These are phyloP conservation scores for Elsinoe australis DNA, from an alignment of 2,329 filamentous ascomycete species.

Conservation along the genomic window DNA sequence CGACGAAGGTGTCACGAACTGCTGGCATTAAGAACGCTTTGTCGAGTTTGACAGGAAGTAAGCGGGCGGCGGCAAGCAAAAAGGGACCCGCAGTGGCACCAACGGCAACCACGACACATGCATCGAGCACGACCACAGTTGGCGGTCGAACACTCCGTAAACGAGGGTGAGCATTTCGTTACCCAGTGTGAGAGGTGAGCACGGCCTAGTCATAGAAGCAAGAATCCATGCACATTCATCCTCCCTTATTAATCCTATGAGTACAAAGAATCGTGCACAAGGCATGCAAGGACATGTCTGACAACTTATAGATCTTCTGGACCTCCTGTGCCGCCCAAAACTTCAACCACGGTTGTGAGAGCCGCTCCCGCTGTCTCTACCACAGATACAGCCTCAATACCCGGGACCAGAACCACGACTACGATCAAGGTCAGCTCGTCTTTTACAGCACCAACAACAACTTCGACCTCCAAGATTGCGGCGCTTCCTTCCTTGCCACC, in stretches of 20 bases:
- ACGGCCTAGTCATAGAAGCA: conserved; percentile 7
- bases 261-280: background rate
- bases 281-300: background rate
- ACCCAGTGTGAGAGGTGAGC: conserved; percentile 15
- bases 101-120: conserved; percentile 26
- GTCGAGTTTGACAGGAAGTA: conserved; percentile 43
- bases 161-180: conserved; percentile 18
- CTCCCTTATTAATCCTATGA: background rate
- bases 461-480: background rate
- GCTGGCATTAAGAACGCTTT: conserved; percentile 50
- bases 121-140: conserved; percentile 24
- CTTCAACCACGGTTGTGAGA: too few species aligned
- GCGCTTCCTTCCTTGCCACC: background rate
- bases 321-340: background rate
- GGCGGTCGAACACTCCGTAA: conserved; percentile 16
- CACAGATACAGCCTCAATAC: background rate
- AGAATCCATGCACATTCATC: conserved; percentile 8
- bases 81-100: conserved; percentile 35
- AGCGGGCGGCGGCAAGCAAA: conserved; percentile 35
- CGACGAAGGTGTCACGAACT: conserved; percentile 27
- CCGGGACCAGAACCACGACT: background rate
- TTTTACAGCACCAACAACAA: background rate
- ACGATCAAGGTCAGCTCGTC: background rate
- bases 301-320: conserved; percentile 4
- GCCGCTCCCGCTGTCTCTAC: conserved; percentile 1